Base-by-base conservation (phyloP, 345 rosid species). In the Salix caprea region DNA sequence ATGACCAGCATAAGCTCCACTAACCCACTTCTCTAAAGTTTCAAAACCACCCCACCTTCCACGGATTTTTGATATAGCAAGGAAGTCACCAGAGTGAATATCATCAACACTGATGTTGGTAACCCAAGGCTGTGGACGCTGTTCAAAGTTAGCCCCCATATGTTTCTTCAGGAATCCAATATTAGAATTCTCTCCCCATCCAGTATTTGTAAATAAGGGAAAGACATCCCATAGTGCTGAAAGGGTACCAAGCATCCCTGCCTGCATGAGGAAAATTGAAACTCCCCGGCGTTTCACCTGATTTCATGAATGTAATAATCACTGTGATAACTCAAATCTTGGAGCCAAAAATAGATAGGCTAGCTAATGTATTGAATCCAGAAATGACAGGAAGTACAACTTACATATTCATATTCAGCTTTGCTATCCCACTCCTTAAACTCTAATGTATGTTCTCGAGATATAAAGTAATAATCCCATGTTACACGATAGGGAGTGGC, bases 1-100 rank as follows among this genome's bases (percentile, higher is more conserved):
- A 81, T 94, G 99, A 69, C 99, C 98, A 81, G 98, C 99, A 87
- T 92, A 96, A 36, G 99, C 85, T 78, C 99, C 99, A 67, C 95
- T 96, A 39, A 96, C 99, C 99, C 99, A 94, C 87, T 96, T 96
- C 91, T 96, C 98, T 54, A 96, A 80, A 42, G 98, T 96, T 88
- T 96, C 98, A 83, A 96, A 96, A 69, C 97, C 99, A 83, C 95
- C 97, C 97, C 95, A 92, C 48, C 95, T 84, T 28, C 93, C 97
- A 73, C 97, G 95, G 77, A 91, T 91, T 82, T 94, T 96, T 24
- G 98, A 96, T 73, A 96, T 77, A 14, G 92, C 99, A 72, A 94
- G 89, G 58, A 96, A 87, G 85, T 96, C 98, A 19, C 99, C 97
- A 12, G 98, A 92, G 74, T 89, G 92, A 77, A 96, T 89, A 74